A percentile compares a stretch with the other conserved stretches of the same genome.
Conservation (phyloP, 1,284 basidiomycete species). For the Athelia sp. region DNA sequence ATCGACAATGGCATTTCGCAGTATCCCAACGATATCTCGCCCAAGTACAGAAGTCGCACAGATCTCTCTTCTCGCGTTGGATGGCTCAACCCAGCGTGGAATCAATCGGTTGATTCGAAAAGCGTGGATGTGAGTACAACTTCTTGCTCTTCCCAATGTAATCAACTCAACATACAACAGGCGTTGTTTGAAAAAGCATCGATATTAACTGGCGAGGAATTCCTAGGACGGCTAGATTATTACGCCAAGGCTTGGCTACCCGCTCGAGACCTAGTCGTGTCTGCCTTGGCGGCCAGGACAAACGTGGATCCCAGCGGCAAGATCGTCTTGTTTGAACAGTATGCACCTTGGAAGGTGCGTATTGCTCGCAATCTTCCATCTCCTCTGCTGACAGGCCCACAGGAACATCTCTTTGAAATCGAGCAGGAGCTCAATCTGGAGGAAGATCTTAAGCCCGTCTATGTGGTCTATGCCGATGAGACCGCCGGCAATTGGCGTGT, state of each 20-base stretch:
- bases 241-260: conserved; percentile 91
- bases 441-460: conserved; percentile 57
- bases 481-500: conserved; percentile 81
- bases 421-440: conserved; percentile 54
- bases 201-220: conserved; percentile 81
- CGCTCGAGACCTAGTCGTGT: conserved; percentile 78
- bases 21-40: conserved; percentile 56
- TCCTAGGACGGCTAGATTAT: conserved; percentile 77
- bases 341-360: conserved; percentile 83
- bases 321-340: conserved; percentile 80
- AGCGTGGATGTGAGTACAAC: conserved; percentile 61
- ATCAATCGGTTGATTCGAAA: conserved; percentile 60
- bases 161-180: conserved; percentile 31
- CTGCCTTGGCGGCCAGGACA: conserved; percentile 61
- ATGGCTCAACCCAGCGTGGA: conserved; percentile 89
- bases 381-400: too few relatives aligned
- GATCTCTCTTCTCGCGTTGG: conserved; percentile 81
- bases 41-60: conserved; percentile 72
- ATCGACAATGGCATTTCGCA: conserved; percentile 94
- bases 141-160: conserved; percentile 1
- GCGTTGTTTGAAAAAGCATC: conserved; percentile 79
- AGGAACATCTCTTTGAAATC: conserved; percentile 92
- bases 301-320: conserved; percentile 68
- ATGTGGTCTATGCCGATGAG: conserved; percentile 91
- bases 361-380: not conserved